These are phyloP conservation scores for Prorocentrum cordatum DNA, from an alignment of 169 alveolate genomes.

Conservation along the genomic window DNA sequence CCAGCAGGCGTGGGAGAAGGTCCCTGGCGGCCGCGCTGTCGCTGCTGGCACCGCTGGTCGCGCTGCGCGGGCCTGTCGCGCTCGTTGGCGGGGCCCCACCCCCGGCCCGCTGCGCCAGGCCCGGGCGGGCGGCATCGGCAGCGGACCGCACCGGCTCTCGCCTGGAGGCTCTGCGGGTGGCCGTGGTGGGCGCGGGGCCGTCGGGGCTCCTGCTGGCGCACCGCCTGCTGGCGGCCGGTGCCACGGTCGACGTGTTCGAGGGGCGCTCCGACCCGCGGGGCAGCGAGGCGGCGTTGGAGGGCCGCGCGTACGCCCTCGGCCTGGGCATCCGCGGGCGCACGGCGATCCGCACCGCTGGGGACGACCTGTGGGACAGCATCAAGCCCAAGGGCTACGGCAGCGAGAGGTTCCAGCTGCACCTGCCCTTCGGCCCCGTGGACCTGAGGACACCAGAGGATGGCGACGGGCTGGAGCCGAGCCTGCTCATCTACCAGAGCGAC, in stretches of 20 bases:
- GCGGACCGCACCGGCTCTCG: too few relatives aligned
- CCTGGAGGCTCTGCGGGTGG: too few relatives aligned
- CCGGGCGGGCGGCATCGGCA: too few relatives aligned
- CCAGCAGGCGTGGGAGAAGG: too few relatives aligned
- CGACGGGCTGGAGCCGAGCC: conserved; percentile 1
- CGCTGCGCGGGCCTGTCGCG: too few relatives aligned
- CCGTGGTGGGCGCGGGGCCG: too few relatives aligned
- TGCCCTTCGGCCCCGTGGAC: not conserved
- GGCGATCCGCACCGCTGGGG: not conserved
- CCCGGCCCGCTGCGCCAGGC: too few relatives aligned
- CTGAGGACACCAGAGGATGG: conserved; percentile 31
- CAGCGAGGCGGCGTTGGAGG: not conserved
- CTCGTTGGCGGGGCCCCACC: too few relatives aligned
- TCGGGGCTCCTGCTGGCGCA: conserved; percentile 54
- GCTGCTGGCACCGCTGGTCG: too few relatives aligned
- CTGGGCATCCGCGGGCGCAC: conserved; percentile 44
- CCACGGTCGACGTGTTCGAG: conserved; percentile 10
- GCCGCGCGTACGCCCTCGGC: conserved; percentile 57
- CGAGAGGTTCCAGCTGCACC: conserved; percentile 55
- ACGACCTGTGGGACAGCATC: not conserved
- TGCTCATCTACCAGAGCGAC: conserved; percentile 50
- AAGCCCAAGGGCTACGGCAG: conserved; percentile 48
- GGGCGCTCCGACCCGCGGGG: conserved; percentile 21
- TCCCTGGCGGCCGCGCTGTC: too few relatives aligned
- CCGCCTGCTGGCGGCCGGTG: conserved; percentile 22